These are phyloP conservation scores for Toxoplasma gondii DNA, from an alignment of 169 alveolate genomes.

Conservation along the genomic window DNA sequence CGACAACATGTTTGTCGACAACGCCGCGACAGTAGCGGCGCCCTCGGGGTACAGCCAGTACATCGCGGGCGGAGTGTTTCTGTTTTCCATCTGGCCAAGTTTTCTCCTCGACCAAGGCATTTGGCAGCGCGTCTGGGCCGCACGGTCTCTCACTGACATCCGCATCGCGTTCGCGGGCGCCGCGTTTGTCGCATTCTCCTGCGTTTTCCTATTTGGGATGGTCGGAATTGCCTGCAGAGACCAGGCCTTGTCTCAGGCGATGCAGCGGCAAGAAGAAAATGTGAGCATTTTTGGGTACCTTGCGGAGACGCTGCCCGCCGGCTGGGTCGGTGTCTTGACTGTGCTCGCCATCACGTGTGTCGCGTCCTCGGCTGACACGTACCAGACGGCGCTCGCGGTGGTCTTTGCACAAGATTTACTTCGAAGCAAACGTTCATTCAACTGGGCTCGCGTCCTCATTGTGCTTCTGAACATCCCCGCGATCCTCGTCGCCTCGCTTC, in stretches of 20 bases:
- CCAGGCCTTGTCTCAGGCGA: neutral
- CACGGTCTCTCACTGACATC: conserved; percentile 19
- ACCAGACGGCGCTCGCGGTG: conserved; percentile 61
- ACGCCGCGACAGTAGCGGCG: neutral
- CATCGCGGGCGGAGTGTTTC: conserved; percentile 51
- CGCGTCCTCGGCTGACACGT: conserved; percentile 66
- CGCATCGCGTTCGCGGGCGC: conserved; percentile 47
- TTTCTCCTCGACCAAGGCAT: conserved; percentile 62
- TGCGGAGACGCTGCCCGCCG: conserved; percentile 30
- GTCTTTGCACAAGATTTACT: conserved; percentile 49
- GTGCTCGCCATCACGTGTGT: conserved; percentile 68
- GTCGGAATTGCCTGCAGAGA: conserved; percentile 44
- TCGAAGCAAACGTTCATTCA: neutral
- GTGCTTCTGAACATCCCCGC: conserved; percentile 63
- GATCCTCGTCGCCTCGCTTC: conserved; percentile 29
- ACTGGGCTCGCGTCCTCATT: conserved; percentile 65
- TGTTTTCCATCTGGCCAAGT: conserved; percentile 54
- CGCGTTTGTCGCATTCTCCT: neutral
- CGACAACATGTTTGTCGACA: too few species aligned
- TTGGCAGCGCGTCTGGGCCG: conserved; percentile 70
- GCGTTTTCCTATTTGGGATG: conserved; percentile 54
- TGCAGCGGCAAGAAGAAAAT: neutral
- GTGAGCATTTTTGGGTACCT: conserved; percentile 45
- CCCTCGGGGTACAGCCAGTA: neutral
- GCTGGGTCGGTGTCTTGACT: conserved; percentile 45